phyloP scores from a whole-genome alignment of 768 basidiomycete genomes.

The Suillus subluteus region DNA sequence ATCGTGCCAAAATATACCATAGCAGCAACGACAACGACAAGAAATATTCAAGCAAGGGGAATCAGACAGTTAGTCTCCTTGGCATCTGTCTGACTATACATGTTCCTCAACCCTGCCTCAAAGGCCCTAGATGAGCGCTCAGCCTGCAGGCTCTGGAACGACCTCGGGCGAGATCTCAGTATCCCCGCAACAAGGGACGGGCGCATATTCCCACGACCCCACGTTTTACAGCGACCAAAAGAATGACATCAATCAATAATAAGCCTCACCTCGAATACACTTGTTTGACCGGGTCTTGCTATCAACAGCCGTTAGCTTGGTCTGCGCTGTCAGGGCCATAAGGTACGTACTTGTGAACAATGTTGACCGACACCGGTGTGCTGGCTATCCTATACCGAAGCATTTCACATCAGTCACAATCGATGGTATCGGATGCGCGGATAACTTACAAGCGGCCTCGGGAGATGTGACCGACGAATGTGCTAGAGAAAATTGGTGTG shows the following conservation, averaged over 20 bases:
- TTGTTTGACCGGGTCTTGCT: conserved; percentile 9
- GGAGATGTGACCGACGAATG: conserved; percentile 4
- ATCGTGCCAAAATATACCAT: conserved; percentile 16
- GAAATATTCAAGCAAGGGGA: conserved; percentile 15
- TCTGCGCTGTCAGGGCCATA: background rate
- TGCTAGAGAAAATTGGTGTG: conserved; percentile 15
- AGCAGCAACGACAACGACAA: conserved; percentile 24
- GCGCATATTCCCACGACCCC: conserved; percentile 41
- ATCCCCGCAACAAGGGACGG: conserved; percentile 4
- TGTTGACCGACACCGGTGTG: conserved; percentile 3
- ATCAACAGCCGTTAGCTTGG: background rate
- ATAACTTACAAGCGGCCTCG: conserved; percentile 24
- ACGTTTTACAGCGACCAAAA: conserved; percentile 42
- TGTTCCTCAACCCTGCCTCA: conserved; percentile 10
- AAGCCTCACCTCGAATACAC: conserved; percentile 25
- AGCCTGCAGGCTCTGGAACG: background rate
- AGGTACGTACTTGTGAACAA: conserved; percentile 7
- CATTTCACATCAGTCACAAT: conserved; percentile 14
- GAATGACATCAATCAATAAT: conserved; percentile 29
- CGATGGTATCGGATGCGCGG: conserved; percentile 7
- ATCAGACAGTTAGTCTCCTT: conserved; percentile 15
- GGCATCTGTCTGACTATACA: conserved; percentile 13
- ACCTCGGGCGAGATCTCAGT: background rate
- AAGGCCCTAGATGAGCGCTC: conserved; percentile 8
- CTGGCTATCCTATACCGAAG: conserved; percentile 6